Base-by-base conservation (phyloP, 2,329 filamentous ascomycete genomes). In the Aspergillus pseudoviridinutans region DNA sequence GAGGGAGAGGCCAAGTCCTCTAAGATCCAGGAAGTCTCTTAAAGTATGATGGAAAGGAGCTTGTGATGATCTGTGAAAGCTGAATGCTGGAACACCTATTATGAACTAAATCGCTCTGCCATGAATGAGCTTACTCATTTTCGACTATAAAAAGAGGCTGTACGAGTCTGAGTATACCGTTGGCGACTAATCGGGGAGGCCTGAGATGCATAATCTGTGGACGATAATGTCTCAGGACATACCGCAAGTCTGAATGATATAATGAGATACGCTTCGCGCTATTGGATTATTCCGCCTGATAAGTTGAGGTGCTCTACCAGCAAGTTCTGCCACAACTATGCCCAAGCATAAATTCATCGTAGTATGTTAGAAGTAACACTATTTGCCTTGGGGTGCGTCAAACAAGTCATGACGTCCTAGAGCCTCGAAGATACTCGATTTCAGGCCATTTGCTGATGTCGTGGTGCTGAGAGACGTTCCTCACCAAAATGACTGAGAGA, bases 21-120 rank as follows among this genome's bases (percentile, higher is more conserved):
- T 54, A 75, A 74, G 68, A 71, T 74, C 57, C 66, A 74, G 64
- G 72, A 75, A 64, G 58, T 74, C 50, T 66, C 67, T 55, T 74
- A 72, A 65, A 63, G 55, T 25, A 44, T 57, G 50, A 24, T 54
- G 32, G 54, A 50, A 50, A 57, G 63, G 63, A 57, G 53, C 54
- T 62, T 54, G 56, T 65, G 61, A 65, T 59, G 63, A 67, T 57
- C 58, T 60, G 60, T 62, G 63, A 67, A 62, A 57, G 64, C 66
- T 67, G 67, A 62, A 49, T 49, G 46, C 64, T 58, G 58, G 51
- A 57, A 55, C 51, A 50, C 38, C 53, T 59, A 49, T 56, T 55
- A 50, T 56, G 38, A 56, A 51, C 27, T 25, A 53, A 49, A 27
- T 25, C 14, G 29, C 20, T 47, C 44, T 25, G 25, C 24, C 20